Evolutionary conservation across 2,329 filamentous ascomycete genomes (phyloP), one percentile per base, ranked within the genome.

Genomic region (Hyphodiscus sp.): DNA sequence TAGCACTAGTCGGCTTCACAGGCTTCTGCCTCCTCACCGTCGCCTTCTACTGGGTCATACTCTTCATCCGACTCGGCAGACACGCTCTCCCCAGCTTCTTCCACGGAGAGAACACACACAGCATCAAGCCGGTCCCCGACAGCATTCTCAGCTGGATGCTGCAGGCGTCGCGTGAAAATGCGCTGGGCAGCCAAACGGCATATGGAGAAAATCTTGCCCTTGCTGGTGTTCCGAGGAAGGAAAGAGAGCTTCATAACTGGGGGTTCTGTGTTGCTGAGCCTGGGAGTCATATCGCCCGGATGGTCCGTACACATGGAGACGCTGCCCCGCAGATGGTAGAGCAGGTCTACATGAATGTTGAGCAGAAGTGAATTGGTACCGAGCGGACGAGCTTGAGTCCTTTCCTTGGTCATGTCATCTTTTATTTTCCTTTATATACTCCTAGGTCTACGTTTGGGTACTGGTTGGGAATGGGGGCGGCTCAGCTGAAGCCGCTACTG

Each of bases 71-170:
- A 11, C 10, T 49, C 15, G 30, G 19, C 16, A 49, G 23, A 1
- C 47, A 49, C 20, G 47, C 47, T 20, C 30, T 49, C 19, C n/a
- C 41, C 29, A 18, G 23, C 6, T 16, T 46, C n/a, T 15, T 42
- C 1, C 38, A 20, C n/a, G 18, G 23, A 1, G 29, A 26, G 10
- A 18, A 38, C 30, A 11, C n/a, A 4, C 11, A 18, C n/a, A 42
- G 20, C 16, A 38, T 51, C 49, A 51, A 51, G 41, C 49, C 49
- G 19, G 43, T 51, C 13, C 49, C 49, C 2, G 49, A 51, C 29
- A 46, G 49, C 38, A 45, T 33, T 16, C 43, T 51, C 2, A 41
- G 41, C 20, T 51, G 49, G 49, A 51, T 51, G 41, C 30, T 51
- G n/a, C 49, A 51, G 23, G 49, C 49, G 8, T 20, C 49, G 42